Conservation (phyloP, 176 grass and related monocot genomes). For the Urochloa ruziziensis region DNA sequence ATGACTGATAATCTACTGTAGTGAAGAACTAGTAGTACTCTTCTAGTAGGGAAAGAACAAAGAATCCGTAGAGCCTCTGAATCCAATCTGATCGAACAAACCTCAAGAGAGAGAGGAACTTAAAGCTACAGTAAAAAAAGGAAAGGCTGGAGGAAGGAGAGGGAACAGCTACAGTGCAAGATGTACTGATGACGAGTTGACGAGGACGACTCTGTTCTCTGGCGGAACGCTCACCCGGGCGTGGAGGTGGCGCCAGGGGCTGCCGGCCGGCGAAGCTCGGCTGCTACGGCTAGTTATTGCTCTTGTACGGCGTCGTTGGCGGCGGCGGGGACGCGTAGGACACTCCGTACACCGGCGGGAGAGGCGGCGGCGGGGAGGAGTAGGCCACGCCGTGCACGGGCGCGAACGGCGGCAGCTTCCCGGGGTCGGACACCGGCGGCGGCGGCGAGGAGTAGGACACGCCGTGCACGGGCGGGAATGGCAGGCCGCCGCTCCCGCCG, state of each 20-base stretch:
- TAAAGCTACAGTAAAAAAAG: not conserved
- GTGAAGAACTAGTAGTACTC: not conserved
- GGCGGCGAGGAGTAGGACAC: conserved; percentile 48
- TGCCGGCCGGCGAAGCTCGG: not conserved
- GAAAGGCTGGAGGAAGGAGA: not conserved
- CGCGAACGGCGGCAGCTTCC: conserved; percentile 27
- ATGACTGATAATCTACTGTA: not conserved
- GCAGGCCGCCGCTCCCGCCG: not conserved
- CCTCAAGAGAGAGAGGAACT: conserved; percentile 8
- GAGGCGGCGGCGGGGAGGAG: conserved; percentile 39
- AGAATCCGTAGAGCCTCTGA: conserved; percentile 42
- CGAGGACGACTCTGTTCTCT: not conserved
- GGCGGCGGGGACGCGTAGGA: conserved; percentile 22
- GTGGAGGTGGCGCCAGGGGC: conserved; percentile 28
- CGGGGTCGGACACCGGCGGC: conserved; percentile 1
- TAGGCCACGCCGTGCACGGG: conserved; percentile 34
- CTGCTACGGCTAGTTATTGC: conserved; percentile 33
- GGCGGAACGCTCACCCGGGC: not conserved
- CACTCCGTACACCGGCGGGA: conserved; percentile 48
- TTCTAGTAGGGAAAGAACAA: conserved; percentile 6
- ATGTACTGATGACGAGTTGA: conserved; percentile 38
- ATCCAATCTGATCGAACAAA: conserved; percentile 48
- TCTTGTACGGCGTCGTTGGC: conserved; percentile 18
- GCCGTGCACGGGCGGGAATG: conserved; percentile 29
- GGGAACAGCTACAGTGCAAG: conserved; percentile 25